Conservation (phyloP, 768 basidiomycete species). For the Ephemerocybe angulata region DNA sequence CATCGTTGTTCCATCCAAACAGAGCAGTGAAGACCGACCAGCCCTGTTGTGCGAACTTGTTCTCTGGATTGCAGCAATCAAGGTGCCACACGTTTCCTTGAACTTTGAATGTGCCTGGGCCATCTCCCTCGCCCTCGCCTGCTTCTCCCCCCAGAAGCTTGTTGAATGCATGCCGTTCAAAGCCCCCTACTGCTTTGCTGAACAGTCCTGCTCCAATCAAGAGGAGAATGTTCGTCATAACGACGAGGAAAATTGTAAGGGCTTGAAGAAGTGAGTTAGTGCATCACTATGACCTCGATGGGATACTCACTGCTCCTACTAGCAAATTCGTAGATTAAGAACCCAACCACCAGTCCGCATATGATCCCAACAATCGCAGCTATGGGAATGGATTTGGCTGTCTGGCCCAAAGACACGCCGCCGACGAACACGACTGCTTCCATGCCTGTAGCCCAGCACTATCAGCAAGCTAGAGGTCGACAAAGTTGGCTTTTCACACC, state of each 20-base stretch:
- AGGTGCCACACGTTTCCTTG: conserved; percentile 87
- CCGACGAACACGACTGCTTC: conserved; percentile 94
- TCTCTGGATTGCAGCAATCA: conserved; percentile 70
- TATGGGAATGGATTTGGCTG: conserved; percentile 84
- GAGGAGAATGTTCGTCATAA: conserved; percentile 88
- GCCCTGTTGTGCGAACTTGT: conserved; percentile 43
- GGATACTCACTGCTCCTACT: conserved; percentile 57
- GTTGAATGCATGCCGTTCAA: conserved; percentile 68
- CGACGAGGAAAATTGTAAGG: conserved; percentile 80
- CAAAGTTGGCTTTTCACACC: conserved; percentile 39
- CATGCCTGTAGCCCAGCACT: conserved; percentile 43
- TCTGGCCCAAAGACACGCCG: conserved; percentile 82
- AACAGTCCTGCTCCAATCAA: conserved; percentile 95
- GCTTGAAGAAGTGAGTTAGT: conserved; percentile 37
- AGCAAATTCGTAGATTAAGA: conserved; percentile 76
- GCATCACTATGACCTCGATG: background rate
- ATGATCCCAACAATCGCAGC: conserved; percentile 84
- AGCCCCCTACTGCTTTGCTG: conserved; percentile 69
- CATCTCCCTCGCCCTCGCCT: conserved; percentile 64
- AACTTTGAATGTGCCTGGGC: conserved; percentile 82
- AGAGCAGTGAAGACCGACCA: conserved; percentile 85
- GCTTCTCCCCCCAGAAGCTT: conserved; percentile 67
- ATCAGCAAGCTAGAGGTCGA: background rate
- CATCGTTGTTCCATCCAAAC: conserved; percentile 87
- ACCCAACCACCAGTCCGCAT: conserved; percentile 70